Base-by-base conservation (phyloP, 2,329 filamentous ascomycete species). In the Fusarium cicatricum region DNA sequence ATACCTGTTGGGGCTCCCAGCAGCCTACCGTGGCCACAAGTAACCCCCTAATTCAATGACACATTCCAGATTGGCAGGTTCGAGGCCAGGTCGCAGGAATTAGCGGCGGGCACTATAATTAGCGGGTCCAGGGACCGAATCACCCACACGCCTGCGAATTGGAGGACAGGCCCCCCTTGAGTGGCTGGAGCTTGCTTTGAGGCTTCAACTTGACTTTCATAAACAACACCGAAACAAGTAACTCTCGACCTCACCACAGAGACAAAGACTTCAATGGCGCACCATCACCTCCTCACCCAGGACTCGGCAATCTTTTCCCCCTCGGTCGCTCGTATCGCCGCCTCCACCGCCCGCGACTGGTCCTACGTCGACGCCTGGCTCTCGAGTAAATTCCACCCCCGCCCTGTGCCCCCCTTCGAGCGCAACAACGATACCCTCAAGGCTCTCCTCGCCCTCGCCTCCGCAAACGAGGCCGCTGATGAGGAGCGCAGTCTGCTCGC, bases 271-370 rank as follows among this genome's bases (percentile, higher is more conserved):
- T 8, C 23, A 23, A 70, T 69, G 64, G 60, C 66, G 29, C 67
- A 69, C 34, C 66, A 68, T 26, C 66, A 64, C 19, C 61, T 65
- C 31, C 56, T 66, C 40, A 53, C 52, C 36, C 58, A 67, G 56
- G 70, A 71, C 17, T 72, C 75, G 37, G 84, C 85, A 57, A 87
- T 90, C 52, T 90, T 89, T 75, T 89, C 87, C 4, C 87, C 87
- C 11, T 87, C 85, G 0, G 78, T 87, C 28, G 86, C 86, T 46
- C 89, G 91, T 55, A 88, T 90, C 57, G 90, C 91, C 64, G 90
- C 90, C 59, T 90, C 90, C 11, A 87, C 90, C 60, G 90, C 92
- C 40, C 93, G 94, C 71, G 93, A 97, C 75, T 98, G 94, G 94
- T 88, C 87, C 50, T 92, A 90, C 64, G 84, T 97, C 65, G 92